Base-by-base conservation (phyloP, 2,329 filamentous ascomycete species). In the Colletotrichum orchidophilum region DNA sequence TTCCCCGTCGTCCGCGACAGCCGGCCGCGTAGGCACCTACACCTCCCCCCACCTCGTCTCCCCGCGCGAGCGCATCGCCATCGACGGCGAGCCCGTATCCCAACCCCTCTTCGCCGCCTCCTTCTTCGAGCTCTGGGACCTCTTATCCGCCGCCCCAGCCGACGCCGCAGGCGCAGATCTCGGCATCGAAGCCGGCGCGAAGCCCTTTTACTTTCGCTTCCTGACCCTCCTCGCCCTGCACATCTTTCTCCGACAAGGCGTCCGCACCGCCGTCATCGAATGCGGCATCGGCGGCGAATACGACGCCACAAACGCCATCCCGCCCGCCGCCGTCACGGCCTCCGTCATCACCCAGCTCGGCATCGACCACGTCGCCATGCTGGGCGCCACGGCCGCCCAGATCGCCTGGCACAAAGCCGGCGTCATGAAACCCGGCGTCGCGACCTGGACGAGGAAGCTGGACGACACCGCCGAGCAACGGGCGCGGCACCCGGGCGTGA, bases 361-460 rank as follows among this genome's bases (percentile, higher is more conserved):
- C 4, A 89, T 94, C 73, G 92, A 94, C 76, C 92, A 94, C 75
- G 86, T 92, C 42, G 86, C 85, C 62, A 85, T 86, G 24, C 84
- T 94, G 1, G 92, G 92, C 4, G 80, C 86, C 21, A 92, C 89
- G 0, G 81, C 93, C 12, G 88, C 88, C 35, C 85, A 90, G 78
- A 93, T 94, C 73, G 90, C 92, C 0, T 93, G 92, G 92, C 91
- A 94, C 80, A 94, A 94, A 80, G 89, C 90, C 1, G 92, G 92
- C 1, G 91, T 94, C 68, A 90, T 93, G 83, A 93, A 93, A 80
- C 66, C 77, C 0, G 88, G 87, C 1, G 83, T 84, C 11, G 84
- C 86, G 21, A 89, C 89, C 2, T 84, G 84, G n/a, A 79, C 82
- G 5, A 76, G 54, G n/a, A 33, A 66, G 4, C 60, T 79, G 24